These are phyloP conservation scores for Hemerocallis citrina DNA, from an alignment of 106 monocot species.

Conservation along the genomic window DNA sequence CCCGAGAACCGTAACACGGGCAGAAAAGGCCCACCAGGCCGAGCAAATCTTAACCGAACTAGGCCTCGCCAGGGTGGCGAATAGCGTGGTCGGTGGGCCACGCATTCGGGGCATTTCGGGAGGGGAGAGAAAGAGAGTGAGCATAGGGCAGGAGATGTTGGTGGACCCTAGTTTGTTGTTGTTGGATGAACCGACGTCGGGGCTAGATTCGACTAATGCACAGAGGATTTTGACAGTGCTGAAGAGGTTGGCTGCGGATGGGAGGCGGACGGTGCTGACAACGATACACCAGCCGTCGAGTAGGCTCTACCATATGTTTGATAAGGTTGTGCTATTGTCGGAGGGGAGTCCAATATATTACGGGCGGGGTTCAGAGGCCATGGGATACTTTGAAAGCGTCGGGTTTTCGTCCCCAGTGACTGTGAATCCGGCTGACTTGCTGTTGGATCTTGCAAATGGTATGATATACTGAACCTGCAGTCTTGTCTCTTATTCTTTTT, in stretches of 20 bases:
- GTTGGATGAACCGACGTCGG: constrained; percentile 57
- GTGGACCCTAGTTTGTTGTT: constrained; percentile 44
- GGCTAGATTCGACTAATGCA: constrained; percentile 50
- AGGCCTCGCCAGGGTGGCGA: constrained; percentile 17
- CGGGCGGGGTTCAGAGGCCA: constrained; percentile 24
- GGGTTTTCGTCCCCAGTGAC: constrained; percentile 21
- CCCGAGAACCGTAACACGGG: constrained; percentile 16
- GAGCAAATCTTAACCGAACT: constrained; percentile 27
- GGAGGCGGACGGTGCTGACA: constrained; percentile 29
- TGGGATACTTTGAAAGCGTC: constrained; percentile 32
- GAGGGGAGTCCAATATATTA: constrained; percentile 42
- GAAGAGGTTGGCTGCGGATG: constrained; percentile 21
- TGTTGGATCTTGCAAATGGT: constrained; percentile 60
- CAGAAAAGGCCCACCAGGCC: constrained; percentile 26
- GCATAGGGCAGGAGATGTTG: constrained; percentile 59
- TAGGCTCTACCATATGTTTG: constrained; percentile 45
- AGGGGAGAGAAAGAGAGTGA: constrained; percentile 45
- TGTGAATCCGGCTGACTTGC: constrained; percentile 49
- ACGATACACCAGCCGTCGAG: constrained; percentile 63
- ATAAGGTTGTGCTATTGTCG: constrained; percentile 40
- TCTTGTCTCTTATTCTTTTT: background rate
- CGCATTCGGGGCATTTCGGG: constrained; percentile 41
- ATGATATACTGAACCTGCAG: too few species aligned
- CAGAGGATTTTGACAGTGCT: constrained; percentile 32
- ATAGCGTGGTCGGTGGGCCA: constrained; percentile 32